Evolutionary conservation across 2,329 filamentous ascomycete genomes (phyloP).

Genomic region (Ceratocystiopsis minuta): DNA sequence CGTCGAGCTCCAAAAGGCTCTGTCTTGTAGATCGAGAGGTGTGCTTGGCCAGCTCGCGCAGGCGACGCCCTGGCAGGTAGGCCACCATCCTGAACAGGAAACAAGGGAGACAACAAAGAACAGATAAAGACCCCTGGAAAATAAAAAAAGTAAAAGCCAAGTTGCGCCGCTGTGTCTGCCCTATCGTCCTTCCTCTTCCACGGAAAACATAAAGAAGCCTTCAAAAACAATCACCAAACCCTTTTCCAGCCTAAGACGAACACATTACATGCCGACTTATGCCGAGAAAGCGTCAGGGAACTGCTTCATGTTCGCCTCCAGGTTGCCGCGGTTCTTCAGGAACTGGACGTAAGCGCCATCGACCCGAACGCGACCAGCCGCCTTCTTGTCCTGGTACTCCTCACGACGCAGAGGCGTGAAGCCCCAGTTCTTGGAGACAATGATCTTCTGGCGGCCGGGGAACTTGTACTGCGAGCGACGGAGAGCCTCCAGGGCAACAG

Average conservation of each 20-base stretch:
- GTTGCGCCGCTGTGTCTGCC: constrained; percentile 9
- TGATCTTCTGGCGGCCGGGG: constrained; percentile 99
- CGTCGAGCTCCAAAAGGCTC: background rate
- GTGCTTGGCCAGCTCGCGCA: too few relatives aligned
- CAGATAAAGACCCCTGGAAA: constrained; percentile 7
- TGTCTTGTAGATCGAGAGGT: background rate
- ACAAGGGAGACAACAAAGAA: constrained; percentile 6
- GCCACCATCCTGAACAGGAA: background rate
- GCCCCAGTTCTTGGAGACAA: constrained; percentile 99
- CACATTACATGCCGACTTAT: constrained; percentile 17
- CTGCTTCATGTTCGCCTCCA: constrained; percentile 74
- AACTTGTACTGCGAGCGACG: constrained; percentile 99
- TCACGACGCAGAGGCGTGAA: constrained; percentile 97
- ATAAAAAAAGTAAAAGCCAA: constrained; percentile 12
- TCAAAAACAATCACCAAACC: background rate
- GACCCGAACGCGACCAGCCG: constrained; percentile 81
- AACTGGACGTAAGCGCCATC: constrained; percentile 99
- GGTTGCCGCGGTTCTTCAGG: constrained; percentile 78
- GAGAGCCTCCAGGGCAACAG: constrained; percentile 91
- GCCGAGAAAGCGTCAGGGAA: constrained; percentile 81
- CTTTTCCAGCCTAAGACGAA: background rate
- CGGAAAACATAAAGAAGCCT: constrained; percentile 1
- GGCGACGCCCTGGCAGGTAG: too few relatives aligned
- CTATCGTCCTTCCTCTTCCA: too few relatives aligned
- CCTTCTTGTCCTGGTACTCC: constrained; percentile 92